Base-by-base conservation (phyloP, 139 green algal genomes). In the Haematococcus lacustris region DNA sequence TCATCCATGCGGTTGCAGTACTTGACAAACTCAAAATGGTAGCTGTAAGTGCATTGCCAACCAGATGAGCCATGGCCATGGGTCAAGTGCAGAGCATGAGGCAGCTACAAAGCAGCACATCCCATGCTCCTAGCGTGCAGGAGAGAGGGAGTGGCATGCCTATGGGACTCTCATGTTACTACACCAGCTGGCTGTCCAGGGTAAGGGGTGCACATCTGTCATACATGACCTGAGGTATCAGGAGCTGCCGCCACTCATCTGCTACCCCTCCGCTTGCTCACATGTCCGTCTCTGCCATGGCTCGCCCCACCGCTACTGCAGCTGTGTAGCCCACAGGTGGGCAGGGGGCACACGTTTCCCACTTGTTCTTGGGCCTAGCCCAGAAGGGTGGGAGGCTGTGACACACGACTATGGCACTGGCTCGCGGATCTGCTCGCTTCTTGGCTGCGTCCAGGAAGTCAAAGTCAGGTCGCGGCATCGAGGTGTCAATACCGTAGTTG, bases 221-320 rank as follows among this genome's bases (percentile, higher is more conserved):
- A 57, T 57, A 57, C 47, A 17, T 28, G 9, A 57, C 17, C n/a
- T n/a, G n/a, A n/a, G n/a, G n/a, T n/a, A n/a, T n/a, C n/a, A n/a
- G n/a, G n/a, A n/a, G n/a, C n/a, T 9, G 47, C 17, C 47, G 47
- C n/a, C n/a, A n/a, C n/a, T n/a, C n/a, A n/a, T n/a, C n/a, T n/a
- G n/a, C n/a, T n/a, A n/a, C n/a, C n/a, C n/a, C n/a, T n/a, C n/a
- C n/a, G n/a, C n/a, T 40, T 9, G 57, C 70, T 75, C 70, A 75
- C 70, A 76, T 63, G 33, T 76, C 71, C 34, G 71, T 76, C 61
- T 76, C 71, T 26, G 71, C 71, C 71, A 76, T 76, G n/a, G 71
- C 71, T 32, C 71, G 34, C 25, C 71, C 71, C 7, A 76, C 43
- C 21, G 71, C 37, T 34, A 70, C 26, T 34, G 71, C 71, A 33